A percentile compares a stretch with the other conserved stretches of the same genome.
Conservation (phyloP, 139 green algal species). For the Chlorella sp. region DNA sequence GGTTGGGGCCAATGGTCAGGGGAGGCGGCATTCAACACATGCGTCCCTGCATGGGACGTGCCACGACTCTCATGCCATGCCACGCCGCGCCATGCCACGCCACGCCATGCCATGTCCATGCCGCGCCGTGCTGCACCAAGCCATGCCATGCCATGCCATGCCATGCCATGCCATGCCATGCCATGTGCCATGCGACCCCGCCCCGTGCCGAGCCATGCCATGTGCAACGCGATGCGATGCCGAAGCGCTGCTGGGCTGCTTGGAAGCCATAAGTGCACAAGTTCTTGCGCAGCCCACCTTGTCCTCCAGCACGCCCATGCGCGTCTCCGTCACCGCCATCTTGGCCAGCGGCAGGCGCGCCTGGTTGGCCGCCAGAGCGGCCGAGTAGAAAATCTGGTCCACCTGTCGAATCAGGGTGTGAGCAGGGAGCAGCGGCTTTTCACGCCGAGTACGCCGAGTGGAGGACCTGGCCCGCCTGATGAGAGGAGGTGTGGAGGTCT, state of each 20-base stretch:
- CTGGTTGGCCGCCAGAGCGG: constrained; percentile 60
- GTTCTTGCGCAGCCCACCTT: constrained; percentile 23
- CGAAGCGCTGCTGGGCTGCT: too few relatives aligned
- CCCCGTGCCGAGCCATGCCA: neutral
- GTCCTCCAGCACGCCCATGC: constrained; percentile 64
- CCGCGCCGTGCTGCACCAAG: too few relatives aligned
- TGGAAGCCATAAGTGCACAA: neutral
- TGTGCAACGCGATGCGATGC: neutral
- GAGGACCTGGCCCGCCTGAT: too few relatives aligned
- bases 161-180: too few relatives aligned
- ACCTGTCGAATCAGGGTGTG: neutral
- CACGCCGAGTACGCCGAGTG: too few relatives aligned
- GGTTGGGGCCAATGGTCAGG: neutral
- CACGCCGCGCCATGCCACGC: too few relatives aligned
- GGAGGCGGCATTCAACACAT: neutral
- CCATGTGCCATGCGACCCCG: neutral
- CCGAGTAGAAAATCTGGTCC: constrained; percentile 52
- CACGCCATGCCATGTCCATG: too few relatives aligned
- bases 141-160: too few relatives aligned
- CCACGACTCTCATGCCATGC: too few relatives aligned
- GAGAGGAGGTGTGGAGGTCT: neutral
- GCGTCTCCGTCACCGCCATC: constrained; percentile 70
- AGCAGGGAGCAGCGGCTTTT: neutral
- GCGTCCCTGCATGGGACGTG: neutral
- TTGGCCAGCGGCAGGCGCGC: constrained; percentile 64